Base-by-base conservation (phyloP, 345 rosid genomes). In the Murraya paniculata region DNA sequence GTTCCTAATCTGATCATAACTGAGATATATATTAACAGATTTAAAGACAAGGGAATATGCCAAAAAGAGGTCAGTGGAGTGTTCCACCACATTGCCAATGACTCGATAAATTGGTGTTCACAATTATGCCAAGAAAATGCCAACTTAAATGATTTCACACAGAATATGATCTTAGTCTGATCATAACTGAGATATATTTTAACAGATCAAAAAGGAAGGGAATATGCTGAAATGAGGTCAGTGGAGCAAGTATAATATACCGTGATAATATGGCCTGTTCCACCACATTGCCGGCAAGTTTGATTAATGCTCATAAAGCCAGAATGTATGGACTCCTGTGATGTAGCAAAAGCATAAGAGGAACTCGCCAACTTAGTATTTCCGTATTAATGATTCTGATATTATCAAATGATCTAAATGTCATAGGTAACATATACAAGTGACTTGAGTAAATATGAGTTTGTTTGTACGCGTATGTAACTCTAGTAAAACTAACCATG, bases 201-300 rank as follows among this genome's bases (percentile, higher is more conserved):
- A n/a, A 67, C 14, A 22, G 4, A 22, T 64, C 8, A 16, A 33
- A 31, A 36, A 2, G 13, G 6, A 10, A 55, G 21, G 6, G 38
- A 25, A 68, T 35, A 41, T 61, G 41, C 38, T 9, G 24, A 66
- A 24, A 58, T 36, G 56, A 76, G 21, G 73, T 53, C 9, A 41
- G 30, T 22, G 45, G 56, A 35, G 36, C 38, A 55, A 55, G 64
- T 33, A 27, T 74, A 78, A 45, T 91, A 65, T 92, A 96, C 98
- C 80, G 92, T 88, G 67, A 90, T 89, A 41, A 87, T 82, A 80
- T 87, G 88, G 70, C 99, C 98, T 75, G 91, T 83, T 81, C 99
- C 99, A 56, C 91, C 90, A 81, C 99, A 96, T 41, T 86, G 89
- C 73, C 80, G 85, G 79, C 99, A 96, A 22, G 95, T 87, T 66